Percentiles rank a stretch among this genome's conserved stretches.
Conservation (phyloP, 352 stramenopile genomes). For the Halophytophthora polymorphica region DNA sequence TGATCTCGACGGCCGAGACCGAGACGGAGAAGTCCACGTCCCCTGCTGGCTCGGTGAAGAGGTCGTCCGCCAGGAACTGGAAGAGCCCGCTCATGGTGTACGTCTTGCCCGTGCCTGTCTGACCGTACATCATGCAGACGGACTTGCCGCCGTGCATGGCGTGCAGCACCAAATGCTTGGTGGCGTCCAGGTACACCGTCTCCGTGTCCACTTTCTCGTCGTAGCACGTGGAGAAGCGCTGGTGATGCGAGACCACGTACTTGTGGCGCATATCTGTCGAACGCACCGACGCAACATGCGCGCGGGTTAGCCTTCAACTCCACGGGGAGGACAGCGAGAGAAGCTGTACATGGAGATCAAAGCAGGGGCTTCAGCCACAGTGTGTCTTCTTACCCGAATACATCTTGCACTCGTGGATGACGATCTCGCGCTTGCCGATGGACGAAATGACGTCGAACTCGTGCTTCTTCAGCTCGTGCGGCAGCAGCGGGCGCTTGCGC, state of each 20-base stretch:
- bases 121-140: slow-evolving; percentile 83
- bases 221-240: slow-evolving; percentile 77
- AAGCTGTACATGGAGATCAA: slow-evolving; percentile 3
- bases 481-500: slow-evolving; percentile 85
- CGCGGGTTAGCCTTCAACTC: too few relatives aligned
- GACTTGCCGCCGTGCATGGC: slow-evolving; percentile 60
- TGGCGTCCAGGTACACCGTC: slow-evolving; percentile 66
- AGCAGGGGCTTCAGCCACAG: not conserved
- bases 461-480: slow-evolving; percentile 78
- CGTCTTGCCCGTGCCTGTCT: too few relatives aligned
- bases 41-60: slow-evolving; percentile 49
- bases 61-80: slow-evolving; percentile 69
- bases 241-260: slow-evolving; percentile 75
- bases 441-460: slow-evolving; percentile 89
- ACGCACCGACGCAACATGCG: too few relatives aligned
- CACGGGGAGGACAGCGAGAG: not conserved
- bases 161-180: slow-evolving; percentile 65
- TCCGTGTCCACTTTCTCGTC: slow-evolving; percentile 72
- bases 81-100: slow-evolving; percentile 85
- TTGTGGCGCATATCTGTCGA: slow-evolving; percentile 83
- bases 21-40: slow-evolving; percentile 47
- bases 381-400: slow-evolving; percentile 43
- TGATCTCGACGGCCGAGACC: slow-evolving; percentile 60
- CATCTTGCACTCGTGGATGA: slow-evolving; percentile 90
- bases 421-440: slow-evolving; percentile 49